phyloP scores from a whole-genome alignment of 1,284 basidiomycete species.

The Melanopsichium pennsylvanicum region DNA sequence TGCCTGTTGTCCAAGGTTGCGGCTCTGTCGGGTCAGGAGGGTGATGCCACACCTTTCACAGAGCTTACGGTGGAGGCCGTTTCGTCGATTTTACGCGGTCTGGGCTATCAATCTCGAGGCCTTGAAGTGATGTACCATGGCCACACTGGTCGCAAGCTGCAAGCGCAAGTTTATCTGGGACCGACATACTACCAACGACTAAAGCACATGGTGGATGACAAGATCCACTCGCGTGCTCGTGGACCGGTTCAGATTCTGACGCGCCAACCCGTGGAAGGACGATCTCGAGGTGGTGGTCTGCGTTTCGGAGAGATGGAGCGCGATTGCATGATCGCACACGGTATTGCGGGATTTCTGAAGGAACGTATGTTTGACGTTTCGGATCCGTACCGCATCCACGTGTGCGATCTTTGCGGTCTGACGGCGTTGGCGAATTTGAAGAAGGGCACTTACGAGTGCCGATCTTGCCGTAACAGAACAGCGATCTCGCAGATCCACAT shows the following conservation, averaged over 20 bases:
- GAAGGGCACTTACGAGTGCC: slow-evolving; percentile 63
- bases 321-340: slow-evolving; percentile 99
- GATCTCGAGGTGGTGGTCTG: slow-evolving; percentile 96
- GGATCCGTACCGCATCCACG: slow-evolving; percentile 63
- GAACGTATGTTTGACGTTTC: slow-evolving; percentile 65
- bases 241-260: slow-evolving; percentile 98
- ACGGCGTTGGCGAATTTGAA: slow-evolving; percentile 64
- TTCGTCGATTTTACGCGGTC: slow-evolving; percentile 54
- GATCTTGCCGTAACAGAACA: slow-evolving; percentile 63
- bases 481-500: slow-evolving; percentile 66
- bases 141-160: slow-evolving; percentile 93
- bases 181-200: slow-evolving; percentile 99
- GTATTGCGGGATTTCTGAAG: slow-evolving; percentile 90
- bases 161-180: slow-evolving; percentile 97
- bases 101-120: slow-evolving; percentile 78
- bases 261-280: slow-evolving; percentile 97
- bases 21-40: slow-evolving; percentile 93
- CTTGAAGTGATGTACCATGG: slow-evolving; percentile 99
- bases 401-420: slow-evolving; percentile 63
- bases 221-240: slow-evolving; percentile 96
- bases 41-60: slow-evolving; percentile 98
- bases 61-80: slow-evolving; percentile 92
- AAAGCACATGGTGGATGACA: slow-evolving; percentile 99
- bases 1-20: slow-evolving; percentile 96
- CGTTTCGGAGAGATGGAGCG: slow-evolving; percentile 99